Evolutionary conservation across 805 yeast species (phyloP), one percentile per base, ranked within the genome.

Genomic region (Grigorovia transvaalensis): DNA sequence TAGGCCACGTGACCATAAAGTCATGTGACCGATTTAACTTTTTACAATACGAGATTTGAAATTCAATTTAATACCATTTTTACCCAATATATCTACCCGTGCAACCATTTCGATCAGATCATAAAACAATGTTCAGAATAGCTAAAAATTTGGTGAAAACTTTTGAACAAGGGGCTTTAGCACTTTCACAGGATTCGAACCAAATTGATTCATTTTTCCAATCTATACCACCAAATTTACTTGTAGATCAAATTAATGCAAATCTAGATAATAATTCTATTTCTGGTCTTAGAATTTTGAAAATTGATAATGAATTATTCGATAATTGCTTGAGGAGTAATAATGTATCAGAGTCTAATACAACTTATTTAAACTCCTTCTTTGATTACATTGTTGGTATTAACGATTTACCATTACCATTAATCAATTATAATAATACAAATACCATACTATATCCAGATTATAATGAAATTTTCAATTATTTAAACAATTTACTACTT

Each of bases 361-460:
- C 12, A 13, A 38, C 8, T n/a, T 13, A 38, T 15, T 65, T 93
- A 30, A 95, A 89, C 67, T 75, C 93, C 9, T 85, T 88, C 80
- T 93, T 91, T 62, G 99, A 91, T 65, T 91, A 76, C 64, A 80
- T 91, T 40, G 75, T 88, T n/a, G 84, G 85, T 1, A 72, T 89
- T 52, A 87, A 91, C 59, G 88, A 86, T 46, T 83, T 78, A 56
- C 85, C 84, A 18, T 60, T 81, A 20, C 72, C 74, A 17, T 57
- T 72, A 30, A 52, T 63, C 17, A 57, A 67, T 53, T 45, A 45
- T 35, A 33, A 18, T 15, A 64, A 65, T 41, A 68, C 68, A 27
- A 63, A 69, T 44, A 66, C 71, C 18, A 63, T 60, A 45, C 53
- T 66, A 48, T 59, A 67, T n/a, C 73, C 77, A 19, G 75, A 78